Percentiles rank a stretch among this genome's conserved stretches.
These are phyloP conservation scores for Tephrocybe sp. DNA, from an alignment of 768 basidiomycete genomes.

Conservation along the genomic window DNA sequence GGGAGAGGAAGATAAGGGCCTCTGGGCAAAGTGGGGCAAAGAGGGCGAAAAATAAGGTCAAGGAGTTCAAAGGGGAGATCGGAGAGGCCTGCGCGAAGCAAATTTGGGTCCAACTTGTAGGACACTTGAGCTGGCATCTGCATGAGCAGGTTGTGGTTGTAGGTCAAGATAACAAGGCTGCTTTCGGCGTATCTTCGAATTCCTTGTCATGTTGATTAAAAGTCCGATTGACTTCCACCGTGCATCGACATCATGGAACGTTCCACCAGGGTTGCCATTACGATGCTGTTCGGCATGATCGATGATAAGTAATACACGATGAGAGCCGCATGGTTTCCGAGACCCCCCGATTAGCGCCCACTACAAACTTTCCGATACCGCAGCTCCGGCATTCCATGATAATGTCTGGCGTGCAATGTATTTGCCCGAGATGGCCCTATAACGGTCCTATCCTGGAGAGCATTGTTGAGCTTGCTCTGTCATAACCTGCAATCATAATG, in stretches of 20 bases:
- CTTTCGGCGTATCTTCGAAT: not conserved
- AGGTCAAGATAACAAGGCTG: constrained; percentile 1
- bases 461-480: too few species aligned
- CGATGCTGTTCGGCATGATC: not conserved
- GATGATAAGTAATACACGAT: not conserved
- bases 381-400: too few species aligned
- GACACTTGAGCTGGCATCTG: not conserved
- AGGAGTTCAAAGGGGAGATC: constrained; percentile 7
- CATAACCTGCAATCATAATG: too few species aligned
- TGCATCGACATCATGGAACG: not conserved
- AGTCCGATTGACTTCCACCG: constrained; percentile 4
- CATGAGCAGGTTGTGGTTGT: not conserved
- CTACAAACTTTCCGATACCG: too few species aligned
- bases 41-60: constrained; percentile 6
- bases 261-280: not conserved
- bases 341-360: too few species aligned
- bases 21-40: constrained; percentile 3
- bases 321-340: too few species aligned
- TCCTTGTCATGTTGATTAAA: constrained; percentile 2
- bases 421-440: too few species aligned
- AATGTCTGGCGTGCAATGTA: too few species aligned
- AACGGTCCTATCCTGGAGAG: too few species aligned
- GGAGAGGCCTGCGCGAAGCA: not conserved
- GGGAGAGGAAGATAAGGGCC: constrained; percentile 9
- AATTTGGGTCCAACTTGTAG: not conserved